Percentiles rank a stretch among this genome's conserved stretches.
Conservation (phyloP, 768 basidiomycete species). For the Brasilioporus rufonigricans region DNA sequence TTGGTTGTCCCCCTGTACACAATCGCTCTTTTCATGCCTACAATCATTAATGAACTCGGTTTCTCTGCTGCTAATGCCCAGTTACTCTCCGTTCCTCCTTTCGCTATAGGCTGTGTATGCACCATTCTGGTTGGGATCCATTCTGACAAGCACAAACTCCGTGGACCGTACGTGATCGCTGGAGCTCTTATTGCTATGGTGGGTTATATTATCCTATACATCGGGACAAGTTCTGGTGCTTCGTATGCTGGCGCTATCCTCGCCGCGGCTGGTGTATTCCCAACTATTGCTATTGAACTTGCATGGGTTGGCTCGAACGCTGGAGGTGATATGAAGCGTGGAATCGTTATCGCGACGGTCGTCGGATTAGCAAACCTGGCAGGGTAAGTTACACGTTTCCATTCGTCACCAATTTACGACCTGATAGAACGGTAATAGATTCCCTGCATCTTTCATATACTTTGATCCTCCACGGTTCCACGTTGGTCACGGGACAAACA, state of each 20-base stretch:
- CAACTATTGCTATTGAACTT: constrained; percentile 45
- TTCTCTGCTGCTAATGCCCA: constrained; percentile 52
- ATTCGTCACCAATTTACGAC: background rate
- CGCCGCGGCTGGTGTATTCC: constrained; percentile 51
- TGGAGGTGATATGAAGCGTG: constrained; percentile 55
- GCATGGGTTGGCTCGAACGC: constrained; percentile 58
- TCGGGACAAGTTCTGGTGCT: background rate
- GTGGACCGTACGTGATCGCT: constrained; percentile 2
- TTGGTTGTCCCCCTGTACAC: constrained; percentile 44
- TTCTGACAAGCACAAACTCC: constrained; percentile 2
- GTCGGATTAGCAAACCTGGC: constrained; percentile 44
- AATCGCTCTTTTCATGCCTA: constrained; percentile 48
- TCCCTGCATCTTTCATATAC: constrained; percentile 43
- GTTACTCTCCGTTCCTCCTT: constrained; percentile 47
- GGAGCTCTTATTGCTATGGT: constrained; percentile 3
- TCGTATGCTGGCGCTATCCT: constrained; percentile 49
- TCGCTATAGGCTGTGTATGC: constrained; percentile 43
- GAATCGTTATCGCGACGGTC: constrained; percentile 51
- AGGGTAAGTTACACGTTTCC: constrained; percentile 34
- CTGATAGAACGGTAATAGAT: constrained; percentile 21
- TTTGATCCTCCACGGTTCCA: constrained; percentile 36
- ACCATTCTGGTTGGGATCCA: constrained; percentile 40
- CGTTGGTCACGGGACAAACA: constrained; percentile 36
- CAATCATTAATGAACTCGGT: constrained; percentile 48
- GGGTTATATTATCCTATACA: constrained; percentile 5